Conservation (phyloP, 164 flowering plant species). For the Magnolia changhungtana region DNA sequence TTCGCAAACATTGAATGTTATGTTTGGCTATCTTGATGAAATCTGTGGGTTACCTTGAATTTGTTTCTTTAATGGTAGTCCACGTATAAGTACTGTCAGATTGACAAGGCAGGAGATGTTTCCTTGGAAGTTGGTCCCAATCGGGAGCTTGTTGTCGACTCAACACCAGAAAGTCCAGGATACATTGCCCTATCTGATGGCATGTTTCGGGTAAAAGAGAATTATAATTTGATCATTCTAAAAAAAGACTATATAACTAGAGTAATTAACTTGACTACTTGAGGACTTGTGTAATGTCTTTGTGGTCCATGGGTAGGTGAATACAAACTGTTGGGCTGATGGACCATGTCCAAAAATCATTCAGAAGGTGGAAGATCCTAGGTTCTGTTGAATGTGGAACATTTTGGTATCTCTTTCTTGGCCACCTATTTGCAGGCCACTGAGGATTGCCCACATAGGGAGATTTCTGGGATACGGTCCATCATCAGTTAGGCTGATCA, state of each 20-base stretch:
- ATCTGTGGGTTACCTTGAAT: not conserved
- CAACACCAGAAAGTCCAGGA: conserved; percentile 36
- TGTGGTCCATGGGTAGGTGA: not conserved
- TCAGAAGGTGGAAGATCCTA: not conserved
- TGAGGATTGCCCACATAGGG: too few relatives aligned
- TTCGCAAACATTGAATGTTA: not conserved
- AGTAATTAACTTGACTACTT: not conserved
- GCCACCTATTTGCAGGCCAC: too few relatives aligned
- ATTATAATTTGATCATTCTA: not conserved
- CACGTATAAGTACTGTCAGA: conserved; percentile 79
- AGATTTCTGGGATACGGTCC: too few relatives aligned
- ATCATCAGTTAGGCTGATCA: not conserved
- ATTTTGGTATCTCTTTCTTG: not conserved
- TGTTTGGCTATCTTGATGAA: not conserved
- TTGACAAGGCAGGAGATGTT: conserved; percentile 37
- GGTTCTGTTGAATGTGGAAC: not conserved
- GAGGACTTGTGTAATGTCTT: not conserved
- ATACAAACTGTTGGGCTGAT: not conserved
- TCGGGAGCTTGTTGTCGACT: conserved; percentile 53
- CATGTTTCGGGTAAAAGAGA: conserved; percentile 56
- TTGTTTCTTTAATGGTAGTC: conserved; percentile 44
- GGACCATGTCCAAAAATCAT: not conserved
- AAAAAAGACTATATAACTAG: not conserved
- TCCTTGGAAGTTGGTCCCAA: conserved; percentile 62
- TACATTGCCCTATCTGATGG: conserved; percentile 80